phyloP scores from a whole-genome alignment of 148 eudicot species.

The Dianthus caryophyllus region DNA sequence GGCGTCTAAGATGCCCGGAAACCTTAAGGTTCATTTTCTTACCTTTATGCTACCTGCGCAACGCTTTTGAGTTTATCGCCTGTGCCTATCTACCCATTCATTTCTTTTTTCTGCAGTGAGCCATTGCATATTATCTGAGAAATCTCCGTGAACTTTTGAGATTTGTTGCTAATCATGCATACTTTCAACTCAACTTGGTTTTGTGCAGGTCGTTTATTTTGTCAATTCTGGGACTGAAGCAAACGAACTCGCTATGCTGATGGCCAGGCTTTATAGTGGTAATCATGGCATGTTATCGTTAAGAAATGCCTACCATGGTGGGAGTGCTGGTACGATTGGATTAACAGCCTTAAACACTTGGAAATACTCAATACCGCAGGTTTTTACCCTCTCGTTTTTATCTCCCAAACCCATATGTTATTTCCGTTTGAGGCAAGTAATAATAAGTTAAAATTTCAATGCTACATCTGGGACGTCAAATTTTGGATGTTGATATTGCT shows the following conservation, averaged over 20 bases:
- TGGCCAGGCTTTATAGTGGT: constrained; percentile 90
- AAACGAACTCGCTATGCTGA: constrained; percentile 87
- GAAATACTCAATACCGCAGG: constrained; percentile 97
- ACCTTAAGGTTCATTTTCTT: constrained; percentile 55
- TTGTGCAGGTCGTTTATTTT: constrained; percentile 94
- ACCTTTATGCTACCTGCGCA: background rate
- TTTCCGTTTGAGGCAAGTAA: background rate
- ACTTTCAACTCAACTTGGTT: constrained; percentile 11
- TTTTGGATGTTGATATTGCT: background rate
- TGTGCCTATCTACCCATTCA: background rate
- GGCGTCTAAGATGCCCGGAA: constrained; percentile 98
- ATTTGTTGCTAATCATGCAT: background rate
- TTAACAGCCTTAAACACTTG: constrained; percentile 90
- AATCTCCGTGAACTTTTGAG: background rate
- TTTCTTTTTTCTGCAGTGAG: background rate
- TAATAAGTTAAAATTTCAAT: background rate
- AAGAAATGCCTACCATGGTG: constrained; percentile 99
- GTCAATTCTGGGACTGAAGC: constrained; percentile 98
- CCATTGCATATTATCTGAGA: background rate
- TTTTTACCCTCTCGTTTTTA: constrained; percentile 13
- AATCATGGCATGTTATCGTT: constrained; percentile 82
- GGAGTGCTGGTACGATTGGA: constrained; percentile 74
- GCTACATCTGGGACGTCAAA: background rate
- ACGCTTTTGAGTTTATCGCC: background rate
- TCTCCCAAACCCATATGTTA: background rate